Base-by-base conservation (phyloP, 2,329 filamentous ascomycete genomes). In the Fusarium sp. region DNA sequence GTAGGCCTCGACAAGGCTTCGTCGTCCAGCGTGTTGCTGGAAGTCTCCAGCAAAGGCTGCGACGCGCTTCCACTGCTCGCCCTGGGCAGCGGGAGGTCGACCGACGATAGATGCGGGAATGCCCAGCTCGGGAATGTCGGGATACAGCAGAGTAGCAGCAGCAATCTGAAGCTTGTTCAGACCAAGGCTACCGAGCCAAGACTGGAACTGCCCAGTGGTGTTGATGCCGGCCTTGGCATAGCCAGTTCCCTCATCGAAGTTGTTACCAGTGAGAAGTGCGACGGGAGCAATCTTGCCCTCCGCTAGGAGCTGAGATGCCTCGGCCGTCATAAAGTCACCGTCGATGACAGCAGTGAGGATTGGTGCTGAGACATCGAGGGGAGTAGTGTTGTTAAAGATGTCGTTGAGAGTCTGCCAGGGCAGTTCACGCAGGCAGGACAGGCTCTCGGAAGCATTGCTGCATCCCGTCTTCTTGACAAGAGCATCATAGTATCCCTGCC, bases 281-380 rank as follows among this genome's bases (percentile, higher is more conserved):
- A 91, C 85, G 48, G 85, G 80, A 53, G 89, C 83, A 62, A 90
- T 90, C 15, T 81, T 80, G 42, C 87, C 87, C 6, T 80, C 72
- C 2, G 77, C 74, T 6, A 91, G 76, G 64, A 88, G 84, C 7
- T 80, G 72, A 9, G 82, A 83, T 32, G 76, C 78, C 43, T 78
- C 69, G 10, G 61, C 68, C 15, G 76, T 77, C n/a, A 82, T 73
- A 8, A 79, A 79, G 43, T 79, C 74, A 12, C 72, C 75, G 40
- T 82, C 80, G 60, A 59, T 59, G 36, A 69, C 68, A 53, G 53
- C 52, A 46, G 61, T 56, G 11, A 71, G 48, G 5, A 60, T 42
- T 15, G 67, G 69, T 1, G 48, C 12, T 1, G 62, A 32, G 42
- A 70, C 60, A 2, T 11, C 42, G 13, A 71, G 50, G 7, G 66